Evolutionary conservation across 176 grass and related monocot genomes (phyloP).

Genomic region (Aegilops sharonensis): DNA sequence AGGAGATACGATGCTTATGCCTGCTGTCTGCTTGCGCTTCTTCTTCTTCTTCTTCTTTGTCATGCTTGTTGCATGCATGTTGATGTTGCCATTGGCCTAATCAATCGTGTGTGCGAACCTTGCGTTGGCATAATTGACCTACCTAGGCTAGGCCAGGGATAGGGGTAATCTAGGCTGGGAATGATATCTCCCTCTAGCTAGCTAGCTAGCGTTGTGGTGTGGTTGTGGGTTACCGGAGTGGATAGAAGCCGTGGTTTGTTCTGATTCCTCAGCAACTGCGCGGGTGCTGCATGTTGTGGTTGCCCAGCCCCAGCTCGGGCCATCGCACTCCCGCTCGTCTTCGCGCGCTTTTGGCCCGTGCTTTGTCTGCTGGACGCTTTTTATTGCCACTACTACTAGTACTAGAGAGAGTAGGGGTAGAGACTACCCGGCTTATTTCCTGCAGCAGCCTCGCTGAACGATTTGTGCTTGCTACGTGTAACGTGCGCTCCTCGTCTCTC

Average conservation of each 20-base stretch:
- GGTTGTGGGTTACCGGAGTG: background rate
- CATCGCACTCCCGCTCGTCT: background rate
- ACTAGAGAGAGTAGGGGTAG: background rate
- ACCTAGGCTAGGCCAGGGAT: background rate
- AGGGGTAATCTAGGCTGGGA: background rate
- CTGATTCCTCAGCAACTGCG: slow-evolving; percentile 21
- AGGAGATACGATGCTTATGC: slow-evolving; percentile 28
- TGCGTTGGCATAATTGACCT: background rate
- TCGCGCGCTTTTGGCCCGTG: background rate
- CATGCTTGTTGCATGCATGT: slow-evolving; percentile 1
- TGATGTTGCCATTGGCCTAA: background rate
- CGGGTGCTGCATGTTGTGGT: background rate
- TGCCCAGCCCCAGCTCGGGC: background rate
- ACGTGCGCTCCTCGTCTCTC: background rate
- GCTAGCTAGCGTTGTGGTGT: background rate
- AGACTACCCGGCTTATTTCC: too few relatives aligned
- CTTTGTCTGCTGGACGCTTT: slow-evolving; percentile 6
- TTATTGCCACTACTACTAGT: background rate
- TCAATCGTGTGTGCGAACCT: background rate
- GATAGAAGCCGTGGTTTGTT: slow-evolving; percentile 14
- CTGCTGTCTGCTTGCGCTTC: background rate
- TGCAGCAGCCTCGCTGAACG: background rate
- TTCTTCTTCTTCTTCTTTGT: background rate
- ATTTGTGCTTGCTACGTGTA: background rate
- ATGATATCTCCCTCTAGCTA: background rate